Evolutionary conservation across 1,284 basidiomycete species (phyloP), one percentile per base, ranked within the genome.

Genomic region (Fomitopsis palustris): DNA sequence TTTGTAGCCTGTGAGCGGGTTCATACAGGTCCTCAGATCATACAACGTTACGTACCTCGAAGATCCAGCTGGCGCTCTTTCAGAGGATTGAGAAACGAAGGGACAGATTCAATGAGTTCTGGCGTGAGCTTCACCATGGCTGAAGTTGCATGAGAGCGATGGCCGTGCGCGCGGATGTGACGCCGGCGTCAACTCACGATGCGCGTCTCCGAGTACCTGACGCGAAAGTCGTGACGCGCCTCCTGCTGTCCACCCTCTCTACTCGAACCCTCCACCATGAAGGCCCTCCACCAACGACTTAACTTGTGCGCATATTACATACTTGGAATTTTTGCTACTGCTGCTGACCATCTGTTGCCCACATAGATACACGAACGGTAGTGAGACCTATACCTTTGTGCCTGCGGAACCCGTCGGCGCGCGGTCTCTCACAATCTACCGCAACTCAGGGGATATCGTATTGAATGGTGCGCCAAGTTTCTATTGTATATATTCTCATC

Each of bases 1-100:
- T 84, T 96, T 96, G 76, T 94, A 92, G 61, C 95, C 95, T 96
- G 73, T 67, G 70, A 70, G 62, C 60, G 39, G 61, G 61, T 71
- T 69, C 67, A 70, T 65, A 65, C 74, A 67, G 68, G 65, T 57
- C 60, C 59, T 53, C 60, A 27, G 47, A 58, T 63, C 42, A 58
- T 49, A 62, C 57, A 56, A 51, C 58, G 41, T 41, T 60, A 75
- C 87, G 70, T 70, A 94, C 95, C 95, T 84, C 95, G 80, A 55
- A 98, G 84, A 73, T 98, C 95, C 61, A 99, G 84, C 77, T 98
- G 93, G 60, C 97, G 86, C 75, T 99, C 95, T 76, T 95, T 96
- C 59, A 96, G 76, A 33, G 95, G 87, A 72, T 96, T 98, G 65
- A 97, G 81, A 62, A 87, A 84, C 58, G 92, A 92, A 55, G 83